Base-by-base conservation (phyloP, 2,329 filamentous ascomycete genomes). In the Monosporascus sp. region DNA sequence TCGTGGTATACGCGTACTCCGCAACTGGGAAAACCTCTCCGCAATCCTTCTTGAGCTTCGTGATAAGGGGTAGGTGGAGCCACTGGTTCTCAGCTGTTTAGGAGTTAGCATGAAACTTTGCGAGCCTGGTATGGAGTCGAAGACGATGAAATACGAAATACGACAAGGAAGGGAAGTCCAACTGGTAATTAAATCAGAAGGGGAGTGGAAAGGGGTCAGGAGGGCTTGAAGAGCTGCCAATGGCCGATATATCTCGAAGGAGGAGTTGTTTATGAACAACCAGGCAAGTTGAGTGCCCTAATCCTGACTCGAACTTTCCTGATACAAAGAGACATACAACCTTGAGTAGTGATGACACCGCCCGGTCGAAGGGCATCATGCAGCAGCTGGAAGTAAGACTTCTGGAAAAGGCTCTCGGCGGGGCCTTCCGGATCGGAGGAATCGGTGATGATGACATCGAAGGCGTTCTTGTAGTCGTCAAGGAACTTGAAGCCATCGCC, bases 401-500 rank as follows among this genome's bases (percentile, higher is more conserved):
- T 97, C 83, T 97, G 84, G 88, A 99, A 99, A 61, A 99, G 83
- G 67, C 83, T 87, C 84, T 97, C 92, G 63, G 94, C 94, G 35
- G 94, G 94, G 60, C 94, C 94, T 72, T 97, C 94, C 52, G 94
- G 94, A 73, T 99, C 94, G 58, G 90, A 96, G 63, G 90, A 96
- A 78, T 99, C 94, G 67, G 94, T 99, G 79, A 99, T 97, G 80
- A 99, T 99, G 69, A 99, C 92, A 70, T 99, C 94, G 71, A 99
- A 99, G 70, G 88, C 83, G 80, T 96, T 92, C 85, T 96, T 93
- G 82, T 90, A 92, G 73, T 96, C 89, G 72, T 89, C 85, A 61
- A 99, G 83, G 82, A 97, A 99, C 82, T 97, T 94, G 85, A 99
- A 99, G 70, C 94, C 94, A 69, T 99, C 94, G 66, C 92, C 94